A percentile compares a stretch with the other conserved stretches of the same genome.
Conservation (phyloP, 2,329 filamentous ascomycete species). For the Bipolaris gigantea region DNA sequence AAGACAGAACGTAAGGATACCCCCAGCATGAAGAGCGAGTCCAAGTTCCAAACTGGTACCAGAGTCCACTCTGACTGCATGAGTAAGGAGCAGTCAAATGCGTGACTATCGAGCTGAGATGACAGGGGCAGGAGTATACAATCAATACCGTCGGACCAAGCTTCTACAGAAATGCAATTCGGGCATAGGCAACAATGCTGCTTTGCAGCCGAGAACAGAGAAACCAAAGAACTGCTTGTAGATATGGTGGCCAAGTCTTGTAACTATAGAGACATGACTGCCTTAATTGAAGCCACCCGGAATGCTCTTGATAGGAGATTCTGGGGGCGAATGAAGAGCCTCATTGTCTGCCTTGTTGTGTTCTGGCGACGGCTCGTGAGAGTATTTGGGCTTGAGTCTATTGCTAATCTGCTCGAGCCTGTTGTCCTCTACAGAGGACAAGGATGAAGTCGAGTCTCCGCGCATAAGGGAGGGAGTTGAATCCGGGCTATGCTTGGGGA, state of each 20-base stretch:
- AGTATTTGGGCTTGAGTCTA: slow-evolving; percentile 31
- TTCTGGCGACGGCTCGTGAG: slow-evolving; percentile 19
- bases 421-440: slow-evolving; percentile 39
- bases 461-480: slow-evolving; percentile 43
- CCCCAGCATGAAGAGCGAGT: neutral
- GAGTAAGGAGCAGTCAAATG: slow-evolving; percentile 2
- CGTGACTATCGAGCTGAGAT: neutral
- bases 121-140: neutral
- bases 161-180: neutral
- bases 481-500: slow-evolving; percentile 33
- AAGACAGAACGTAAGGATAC: slow-evolving; percentile 4
- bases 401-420: slow-evolving; percentile 34
- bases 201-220: neutral
- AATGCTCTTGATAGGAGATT: slow-evolving; percentile 37
- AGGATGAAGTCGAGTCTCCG: slow-evolving; percentile 37
- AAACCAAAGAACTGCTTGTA: neutral
- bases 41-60: neutral
- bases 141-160: neutral
- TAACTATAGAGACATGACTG: no score
- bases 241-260: neutral
- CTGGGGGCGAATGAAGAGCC: slow-evolving; percentile 48
- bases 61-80: neutral
- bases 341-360: slow-evolving; percentile 34
- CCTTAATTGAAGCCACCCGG: slow-evolving; percentile 37
- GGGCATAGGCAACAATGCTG: slow-evolving; percentile 1